These are phyloP conservation scores for Hypsizygus ulmarius DNA, from an alignment of 1,284 basidiomycete species.

Conservation along the genomic window DNA sequence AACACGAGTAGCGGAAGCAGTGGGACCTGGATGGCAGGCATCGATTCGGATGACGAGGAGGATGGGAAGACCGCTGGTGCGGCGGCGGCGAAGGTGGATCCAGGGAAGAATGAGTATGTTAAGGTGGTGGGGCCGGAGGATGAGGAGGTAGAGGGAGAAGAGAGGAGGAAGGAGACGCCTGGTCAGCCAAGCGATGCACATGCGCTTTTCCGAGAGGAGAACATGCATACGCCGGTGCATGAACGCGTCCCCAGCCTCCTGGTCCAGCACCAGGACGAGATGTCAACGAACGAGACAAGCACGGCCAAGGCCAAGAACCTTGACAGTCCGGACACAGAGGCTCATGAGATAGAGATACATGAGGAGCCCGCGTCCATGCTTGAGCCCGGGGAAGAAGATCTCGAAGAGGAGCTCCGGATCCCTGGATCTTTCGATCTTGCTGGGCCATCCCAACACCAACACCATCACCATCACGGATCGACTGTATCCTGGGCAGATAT, in stretches of 20 bases:
- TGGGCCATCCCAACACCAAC: slow-evolving; percentile 17
- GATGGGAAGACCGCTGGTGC: slow-evolving; percentile 25
- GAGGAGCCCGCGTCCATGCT: slow-evolving; percentile 18
- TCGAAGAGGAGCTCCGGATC: slow-evolving; percentile 35
- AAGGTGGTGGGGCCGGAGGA: slow-evolving; percentile 34
- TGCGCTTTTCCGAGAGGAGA: slow-evolving; percentile 11
- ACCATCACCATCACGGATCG: slow-evolving; percentile 13
- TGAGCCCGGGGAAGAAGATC: slow-evolving; percentile 21
- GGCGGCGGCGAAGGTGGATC: slow-evolving; percentile 25
- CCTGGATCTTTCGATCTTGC: slow-evolving; percentile 47
- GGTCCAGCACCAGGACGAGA: too few relatives aligned
- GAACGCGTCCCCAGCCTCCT: slow-evolving; percentile 7
- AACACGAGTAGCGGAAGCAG: slow-evolving; percentile 24
- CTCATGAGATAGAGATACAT: background rate
- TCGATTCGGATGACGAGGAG: slow-evolving; percentile 30
- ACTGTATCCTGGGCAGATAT: slow-evolving; percentile 32
- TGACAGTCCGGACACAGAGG: background rate
- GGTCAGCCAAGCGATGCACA: slow-evolving; percentile 7
- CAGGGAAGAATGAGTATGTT: slow-evolving; percentile 28
- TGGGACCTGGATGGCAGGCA: slow-evolving; percentile 17
- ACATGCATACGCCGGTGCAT: slow-evolving; percentile 9
- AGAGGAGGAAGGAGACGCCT: slow-evolving; percentile 17
- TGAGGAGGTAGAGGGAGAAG: slow-evolving; percentile 5
- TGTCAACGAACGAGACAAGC: background rate
- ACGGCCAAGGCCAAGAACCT: background rate